Percentiles rank a stretch among this genome's conserved stretches.
phyloP scores from a whole-genome alignment of 140 eudicot species.

The Ambrosia hybrid region DNA sequence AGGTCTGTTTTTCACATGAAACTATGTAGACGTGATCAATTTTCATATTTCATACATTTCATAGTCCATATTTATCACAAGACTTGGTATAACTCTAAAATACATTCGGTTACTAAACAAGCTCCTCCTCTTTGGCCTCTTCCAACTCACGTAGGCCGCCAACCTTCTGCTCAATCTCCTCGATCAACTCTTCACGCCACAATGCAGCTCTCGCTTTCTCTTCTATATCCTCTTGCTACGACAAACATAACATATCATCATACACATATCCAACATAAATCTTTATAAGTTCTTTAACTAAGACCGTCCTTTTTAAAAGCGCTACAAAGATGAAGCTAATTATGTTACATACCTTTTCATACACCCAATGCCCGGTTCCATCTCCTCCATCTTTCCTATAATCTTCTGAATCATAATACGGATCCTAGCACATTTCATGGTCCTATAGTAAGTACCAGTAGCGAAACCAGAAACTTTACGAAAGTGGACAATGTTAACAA shows the following conservation, averaged over 20 bases:
- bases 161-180: slow-evolving; percentile 91
- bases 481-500: background rate
- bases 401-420: slow-evolving; percentile 81
- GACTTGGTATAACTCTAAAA: slow-evolving; percentile 1
- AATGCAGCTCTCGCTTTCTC: slow-evolving; percentile 71
- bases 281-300: background rate
- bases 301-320: background rate
- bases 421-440: slow-evolving; percentile 60
- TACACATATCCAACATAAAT: background rate
- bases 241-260: slow-evolving; percentile 8
- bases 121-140: slow-evolving; percentile 74
- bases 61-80: background rate
- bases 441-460: background rate
- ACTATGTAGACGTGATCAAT: background rate
- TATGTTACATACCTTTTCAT: slow-evolving; percentile 64
- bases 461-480: background rate
- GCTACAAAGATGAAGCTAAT: background rate
- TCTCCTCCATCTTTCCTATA: slow-evolving; percentile 96
- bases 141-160: slow-evolving; percentile 84
- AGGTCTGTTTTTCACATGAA: background rate
- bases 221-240: slow-evolving; percentile 87
- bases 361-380: slow-evolving; percentile 96
- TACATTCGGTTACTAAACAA: slow-evolving; percentile 27
- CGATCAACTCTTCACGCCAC: slow-evolving; percentile 92
- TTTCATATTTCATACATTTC: slow-evolving; percentile 19